Evolutionary conservation across 2,329 filamentous ascomycete species (phyloP).

Genomic region (Fusarium penzigii): DNA sequence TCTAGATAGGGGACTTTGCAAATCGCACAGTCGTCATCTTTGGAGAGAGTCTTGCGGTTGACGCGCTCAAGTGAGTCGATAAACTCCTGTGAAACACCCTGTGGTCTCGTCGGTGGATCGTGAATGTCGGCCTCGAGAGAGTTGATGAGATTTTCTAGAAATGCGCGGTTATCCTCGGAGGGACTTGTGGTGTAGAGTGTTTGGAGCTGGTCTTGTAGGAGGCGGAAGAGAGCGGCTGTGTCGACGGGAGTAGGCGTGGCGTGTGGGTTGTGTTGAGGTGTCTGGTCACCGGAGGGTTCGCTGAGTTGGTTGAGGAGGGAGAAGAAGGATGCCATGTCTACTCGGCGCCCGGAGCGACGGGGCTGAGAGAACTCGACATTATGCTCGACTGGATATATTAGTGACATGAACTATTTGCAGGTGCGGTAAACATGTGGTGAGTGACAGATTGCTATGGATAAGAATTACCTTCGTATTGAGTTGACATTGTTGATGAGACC

Average conservation of each 20-base stretch:
- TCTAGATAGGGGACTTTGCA: constrained; percentile 63
- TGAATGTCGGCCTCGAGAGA: constrained; percentile 52
- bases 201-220: constrained; percentile 60
- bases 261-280: constrained; percentile 53
- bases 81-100: constrained; percentile 60
- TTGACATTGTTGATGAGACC: constrained; percentile 47
- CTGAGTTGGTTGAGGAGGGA: constrained; percentile 57
- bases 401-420: constrained; percentile 4
- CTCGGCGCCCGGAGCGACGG: constrained; percentile 48
- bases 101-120: constrained; percentile 51
- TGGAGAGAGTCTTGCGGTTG: constrained; percentile 47
- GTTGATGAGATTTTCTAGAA: constrained; percentile 52
- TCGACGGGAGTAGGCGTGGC: constrained; percentile 62
- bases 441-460: constrained; percentile 6
- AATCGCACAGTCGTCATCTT: constrained; percentile 60
- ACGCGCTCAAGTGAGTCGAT: constrained; percentile 62
- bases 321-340: constrained; percentile 66
- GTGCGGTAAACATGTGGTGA: constrained; percentile 9
- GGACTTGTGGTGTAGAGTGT: constrained; percentile 52
- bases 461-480: constrained; percentile 55
- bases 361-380: constrained; percentile 52
- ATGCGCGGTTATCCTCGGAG: constrained; percentile 46
- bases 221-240: constrained; percentile 56
- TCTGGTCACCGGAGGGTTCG: constrained; percentile 35
- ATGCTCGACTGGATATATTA: constrained; percentile 57